Percentiles rank a stretch among this genome's conserved stretches.
phyloP scores from a whole-genome alignment of 768 basidiomycete genomes.

The Lactarius akahatsu region DNA sequence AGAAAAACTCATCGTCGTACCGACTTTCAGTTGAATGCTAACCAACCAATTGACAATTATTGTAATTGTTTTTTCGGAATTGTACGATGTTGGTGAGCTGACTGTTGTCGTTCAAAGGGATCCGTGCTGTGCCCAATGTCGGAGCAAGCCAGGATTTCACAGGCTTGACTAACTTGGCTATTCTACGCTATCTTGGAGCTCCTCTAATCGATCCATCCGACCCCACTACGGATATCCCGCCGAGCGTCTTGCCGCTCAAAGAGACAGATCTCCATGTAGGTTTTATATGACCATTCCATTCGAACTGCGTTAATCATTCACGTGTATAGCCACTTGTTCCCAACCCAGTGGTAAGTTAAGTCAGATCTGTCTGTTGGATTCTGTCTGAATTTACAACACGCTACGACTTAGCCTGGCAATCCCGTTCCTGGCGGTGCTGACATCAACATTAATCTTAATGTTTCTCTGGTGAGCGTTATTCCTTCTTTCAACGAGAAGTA shows the following conservation, averaged over 20 bases:
- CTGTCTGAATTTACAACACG: neutral
- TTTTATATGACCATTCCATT: neutral
- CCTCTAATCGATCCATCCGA: neutral
- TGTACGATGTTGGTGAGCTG: neutral
- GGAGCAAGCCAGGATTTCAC: neutral
- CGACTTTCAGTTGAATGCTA: constrained; percentile 25
- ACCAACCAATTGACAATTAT: constrained; percentile 24
- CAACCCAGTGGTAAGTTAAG: constrained; percentile 21
- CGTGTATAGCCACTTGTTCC: constrained; percentile 7
- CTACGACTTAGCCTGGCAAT: neutral
- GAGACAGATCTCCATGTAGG: constrained; percentile 24
- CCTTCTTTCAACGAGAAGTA: neutral
- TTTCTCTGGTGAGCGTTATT: constrained; percentile 12
- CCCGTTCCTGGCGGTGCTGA: constrained; percentile 13
- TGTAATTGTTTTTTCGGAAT: neutral
- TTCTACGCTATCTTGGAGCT: constrained; percentile 25
- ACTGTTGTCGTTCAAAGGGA: constrained; percentile 4
- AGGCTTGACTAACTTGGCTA: constrained; percentile 21
- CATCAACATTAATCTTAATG: constrained; percentile 10
- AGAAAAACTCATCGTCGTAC: neutral
- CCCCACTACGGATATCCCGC: constrained; percentile 4
- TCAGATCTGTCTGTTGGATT: neutral
- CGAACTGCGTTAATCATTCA: constrained; percentile 9
- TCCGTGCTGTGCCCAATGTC: constrained; percentile 12
- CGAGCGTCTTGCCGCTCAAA: neutral